Conservation (phyloP, 202 grass and related monocot species). For the Musa balbisiana region DNA sequence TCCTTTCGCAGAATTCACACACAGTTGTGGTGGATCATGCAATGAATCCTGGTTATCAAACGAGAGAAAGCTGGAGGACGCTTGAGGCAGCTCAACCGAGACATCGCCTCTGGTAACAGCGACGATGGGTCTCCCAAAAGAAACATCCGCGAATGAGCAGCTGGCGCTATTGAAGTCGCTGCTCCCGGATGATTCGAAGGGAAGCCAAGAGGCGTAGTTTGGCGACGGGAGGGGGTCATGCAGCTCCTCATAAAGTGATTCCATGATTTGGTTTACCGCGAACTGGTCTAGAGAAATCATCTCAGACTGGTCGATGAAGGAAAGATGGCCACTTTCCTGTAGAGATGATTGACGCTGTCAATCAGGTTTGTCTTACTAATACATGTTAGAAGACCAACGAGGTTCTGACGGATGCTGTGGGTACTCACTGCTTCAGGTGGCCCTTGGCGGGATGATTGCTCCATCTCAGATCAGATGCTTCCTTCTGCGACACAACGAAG, state of each 20-base stretch:
- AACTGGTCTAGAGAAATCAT: constrained; percentile 5
- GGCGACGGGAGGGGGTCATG: background rate
- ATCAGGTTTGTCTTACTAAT: too few species aligned
- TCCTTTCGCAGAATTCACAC: background rate
- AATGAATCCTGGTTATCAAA: background rate
- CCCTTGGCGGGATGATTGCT: too few species aligned
- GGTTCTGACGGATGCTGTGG: too few species aligned
- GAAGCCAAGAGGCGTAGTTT: background rate
- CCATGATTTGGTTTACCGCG: background rate
- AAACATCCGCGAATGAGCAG: background rate
- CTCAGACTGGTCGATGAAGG: background rate
- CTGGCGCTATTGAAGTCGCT: too few species aligned
- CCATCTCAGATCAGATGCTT: too few species aligned
- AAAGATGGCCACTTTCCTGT: background rate
- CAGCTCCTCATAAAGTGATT: background rate
- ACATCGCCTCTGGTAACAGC: background rate
- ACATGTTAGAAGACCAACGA: too few species aligned
- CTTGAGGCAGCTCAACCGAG: background rate
- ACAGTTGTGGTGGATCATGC: background rate
- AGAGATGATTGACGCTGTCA: too few species aligned
- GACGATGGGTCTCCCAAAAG: background rate
- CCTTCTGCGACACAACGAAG: too few species aligned
- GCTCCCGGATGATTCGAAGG: background rate
- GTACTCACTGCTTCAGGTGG: too few species aligned
- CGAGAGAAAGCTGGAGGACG: background rate